A percentile compares a stretch with the other conserved stretches of the same genome.
Conservation (phyloP, 2,329 filamentous ascomycete species). For the Verticillium albo-atrum region DNA sequence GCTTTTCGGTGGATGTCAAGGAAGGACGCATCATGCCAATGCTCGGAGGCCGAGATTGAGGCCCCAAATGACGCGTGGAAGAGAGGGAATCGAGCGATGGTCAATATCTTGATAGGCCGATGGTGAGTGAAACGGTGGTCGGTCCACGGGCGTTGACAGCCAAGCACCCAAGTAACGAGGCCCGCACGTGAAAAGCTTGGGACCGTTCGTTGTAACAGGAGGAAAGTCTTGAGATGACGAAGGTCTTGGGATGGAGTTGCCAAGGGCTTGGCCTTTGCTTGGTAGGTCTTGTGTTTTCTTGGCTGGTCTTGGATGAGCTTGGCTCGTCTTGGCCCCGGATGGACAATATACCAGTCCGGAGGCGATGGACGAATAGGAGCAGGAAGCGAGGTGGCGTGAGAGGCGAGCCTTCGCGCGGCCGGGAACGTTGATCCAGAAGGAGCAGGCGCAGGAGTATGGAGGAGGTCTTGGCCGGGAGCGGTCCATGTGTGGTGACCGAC, state of each 20-base stretch:
- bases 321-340: neutral
- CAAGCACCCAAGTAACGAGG: neutral
- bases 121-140: neutral
- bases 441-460: neutral
- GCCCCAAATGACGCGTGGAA: neutral
- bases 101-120: neutral
- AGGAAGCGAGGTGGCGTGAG: neutral
- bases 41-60: neutral
- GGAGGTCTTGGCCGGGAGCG: neutral
- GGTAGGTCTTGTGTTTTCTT: neutral
- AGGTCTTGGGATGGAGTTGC: neutral
- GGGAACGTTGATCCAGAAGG: neutral
- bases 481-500: neutral
- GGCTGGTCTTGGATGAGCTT: neutral
- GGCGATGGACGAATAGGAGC: neutral
- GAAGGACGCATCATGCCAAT: neutral
- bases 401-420: too few relatives aligned
- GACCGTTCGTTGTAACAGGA: neutral
- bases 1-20: neutral
- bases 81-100: neutral
- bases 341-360: neutral
- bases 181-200: neutral
- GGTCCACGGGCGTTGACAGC: neutral
- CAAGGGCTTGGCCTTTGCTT: neutral
- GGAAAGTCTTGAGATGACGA: neutral